Evolutionary conservation across 108 stramenopile species (phyloP), one percentile per base, ranked within the genome.

Genomic region (Fragilaria crotonensis): DNA sequence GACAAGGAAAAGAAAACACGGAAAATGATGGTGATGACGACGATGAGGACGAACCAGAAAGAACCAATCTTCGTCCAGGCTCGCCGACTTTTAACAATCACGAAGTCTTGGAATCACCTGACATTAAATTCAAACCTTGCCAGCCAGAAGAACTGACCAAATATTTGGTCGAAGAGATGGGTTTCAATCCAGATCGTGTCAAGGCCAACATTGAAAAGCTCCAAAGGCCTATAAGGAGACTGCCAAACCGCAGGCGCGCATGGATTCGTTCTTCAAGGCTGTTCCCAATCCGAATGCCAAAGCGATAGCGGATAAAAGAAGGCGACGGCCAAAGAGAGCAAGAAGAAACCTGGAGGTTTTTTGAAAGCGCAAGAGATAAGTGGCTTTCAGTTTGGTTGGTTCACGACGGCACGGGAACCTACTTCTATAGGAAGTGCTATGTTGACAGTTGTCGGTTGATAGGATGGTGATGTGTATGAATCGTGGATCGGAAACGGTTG

Each of bases 171-270:
- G 94, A 95, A 18, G 75, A 89, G 44, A 84, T 87, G 83, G 93
- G 95, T 9, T 98, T 96, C 80, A 90, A 78, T 53, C 66, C 85
- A n/a, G 90, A 95, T 5, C 87, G 95, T n/a, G 96, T 97, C 58
- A 61, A 72, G 66, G n/a, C 55, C 23, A 78, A 62, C 30, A 87
- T 98, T 68, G 87, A 95, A 66, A 95, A 91, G 57, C 66, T 98
- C 23, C 76, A 90, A 88, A 91, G 59, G 92, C 92, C 14, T 63
- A 76, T 67, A 80, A 85, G 71, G 62, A 71, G 28, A 83, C 77
- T 44, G 26, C 63, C 5, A 95, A 96, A 67, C 85, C 88, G 14
- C 94, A 94, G 52, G 61, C 76, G 25, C 63, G 95, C 22, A 93
- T 98, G 93, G 95, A 96, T 67, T 60, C 59, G 19, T 98, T 96